Conservation (phyloP, 768 basidiomycete genomes). For the Psilocybe cubensis region DNA sequence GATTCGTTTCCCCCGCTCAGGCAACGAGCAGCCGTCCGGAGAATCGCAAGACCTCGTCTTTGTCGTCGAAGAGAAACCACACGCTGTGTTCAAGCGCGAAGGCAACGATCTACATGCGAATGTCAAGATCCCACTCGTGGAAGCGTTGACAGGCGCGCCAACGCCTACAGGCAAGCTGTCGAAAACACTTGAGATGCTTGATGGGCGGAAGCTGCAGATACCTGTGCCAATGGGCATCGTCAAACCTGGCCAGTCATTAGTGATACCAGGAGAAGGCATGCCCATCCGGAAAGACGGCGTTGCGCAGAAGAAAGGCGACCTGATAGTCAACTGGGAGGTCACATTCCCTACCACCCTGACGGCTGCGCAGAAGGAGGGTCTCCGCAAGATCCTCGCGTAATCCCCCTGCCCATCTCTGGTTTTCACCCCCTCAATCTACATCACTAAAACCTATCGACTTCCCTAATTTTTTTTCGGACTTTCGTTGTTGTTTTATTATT, state of each 20-base stretch:
- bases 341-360: slow-evolving; percentile 82
- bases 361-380: slow-evolving; percentile 75
- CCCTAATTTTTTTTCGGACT: background rate
- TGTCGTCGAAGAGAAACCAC: slow-evolving; percentile 94
- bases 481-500: background rate
- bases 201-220: slow-evolving; percentile 78
- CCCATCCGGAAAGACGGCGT: slow-evolving; percentile 83
- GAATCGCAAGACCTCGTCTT: slow-evolving; percentile 93
- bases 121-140: slow-evolving; percentile 74
- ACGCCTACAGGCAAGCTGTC: slow-evolving; percentile 33
- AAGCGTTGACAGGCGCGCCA: slow-evolving; percentile 69
- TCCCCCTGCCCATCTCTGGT: background rate
- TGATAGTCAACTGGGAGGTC: slow-evolving; percentile 83
- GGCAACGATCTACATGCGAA: slow-evolving; percentile 77
- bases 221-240: slow-evolving; percentile 68
- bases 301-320: slow-evolving; percentile 77
- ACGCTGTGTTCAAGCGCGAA: slow-evolving; percentile 73
- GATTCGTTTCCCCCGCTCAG: slow-evolving; percentile 85
- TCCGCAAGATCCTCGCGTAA: slow-evolving; percentile 4
- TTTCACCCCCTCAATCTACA: background rate
- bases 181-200: slow-evolving; percentile 71
- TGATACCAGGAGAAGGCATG: slow-evolving; percentile 83
- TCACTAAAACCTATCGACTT: background rate
- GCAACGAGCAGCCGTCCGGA: slow-evolving; percentile 72
- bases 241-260: slow-evolving; percentile 77